A percentile compares a stretch with the other conserved stretches of the same genome.
Conservation (phyloP, 441 rosid genomes). For the Pelargonium cotyledonis region DNA sequence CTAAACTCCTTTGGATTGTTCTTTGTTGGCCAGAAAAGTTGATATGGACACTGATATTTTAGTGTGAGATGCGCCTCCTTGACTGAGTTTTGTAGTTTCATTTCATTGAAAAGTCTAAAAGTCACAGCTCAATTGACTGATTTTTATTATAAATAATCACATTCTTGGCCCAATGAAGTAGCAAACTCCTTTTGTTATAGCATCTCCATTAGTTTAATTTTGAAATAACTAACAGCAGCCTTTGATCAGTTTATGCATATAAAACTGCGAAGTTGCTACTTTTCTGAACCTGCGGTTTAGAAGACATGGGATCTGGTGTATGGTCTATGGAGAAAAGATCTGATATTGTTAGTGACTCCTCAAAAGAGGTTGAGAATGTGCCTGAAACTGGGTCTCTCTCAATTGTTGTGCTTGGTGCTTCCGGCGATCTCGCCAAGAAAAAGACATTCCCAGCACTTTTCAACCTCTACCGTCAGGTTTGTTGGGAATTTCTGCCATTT, state of each 20-base stretch:
- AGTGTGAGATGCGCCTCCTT: neutral
- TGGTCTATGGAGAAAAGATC: slow-evolving; percentile 66
- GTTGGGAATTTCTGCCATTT: slow-evolving; percentile 9
- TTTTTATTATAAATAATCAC: neutral
- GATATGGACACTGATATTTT: neutral
- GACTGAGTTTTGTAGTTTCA: neutral
- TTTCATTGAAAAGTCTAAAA: neutral
- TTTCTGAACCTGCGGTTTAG: neutral
- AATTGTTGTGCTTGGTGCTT: slow-evolving; percentile 83
- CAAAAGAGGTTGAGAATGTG: slow-evolving; percentile 35
- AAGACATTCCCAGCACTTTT: slow-evolving; percentile 92
- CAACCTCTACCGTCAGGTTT: slow-evolving; percentile 78
- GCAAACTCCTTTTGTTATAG: neutral
- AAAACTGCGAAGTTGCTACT: neutral
- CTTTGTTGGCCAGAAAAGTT: neutral
- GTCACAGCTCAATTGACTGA: neutral
- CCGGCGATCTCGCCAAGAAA: slow-evolving; percentile 88
- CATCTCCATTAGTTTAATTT: neutral
- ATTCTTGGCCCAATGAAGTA: too few species aligned
- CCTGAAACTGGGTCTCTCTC: slow-evolving; percentile 81
- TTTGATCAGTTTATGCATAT: neutral
- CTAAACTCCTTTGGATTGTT: neutral
- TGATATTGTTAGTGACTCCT: slow-evolving; percentile 34
- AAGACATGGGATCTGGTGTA: slow-evolving; percentile 49
- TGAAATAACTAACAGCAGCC: neutral